Conservation (phyloP, 192 early-diverging fungal genomes). For the Dimargaris verticillata region DNA sequence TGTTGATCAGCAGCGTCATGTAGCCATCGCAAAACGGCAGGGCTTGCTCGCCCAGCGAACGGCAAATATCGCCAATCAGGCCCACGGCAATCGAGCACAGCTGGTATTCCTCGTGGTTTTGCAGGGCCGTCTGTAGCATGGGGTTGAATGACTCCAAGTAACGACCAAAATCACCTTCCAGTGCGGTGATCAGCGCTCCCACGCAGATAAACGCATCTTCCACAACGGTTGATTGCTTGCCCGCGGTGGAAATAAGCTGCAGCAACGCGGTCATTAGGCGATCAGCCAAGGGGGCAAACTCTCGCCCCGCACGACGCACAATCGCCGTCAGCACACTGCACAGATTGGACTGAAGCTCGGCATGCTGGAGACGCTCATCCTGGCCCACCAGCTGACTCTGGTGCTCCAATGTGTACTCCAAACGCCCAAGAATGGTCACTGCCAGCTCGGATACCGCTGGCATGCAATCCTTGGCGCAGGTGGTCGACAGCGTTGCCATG, state of each 20-base stretch:
- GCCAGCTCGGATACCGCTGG: constrained; percentile 59
- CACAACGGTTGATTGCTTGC: constrained; percentile 60
- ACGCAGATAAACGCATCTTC: constrained; percentile 91
- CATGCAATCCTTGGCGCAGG: constrained; percentile 61
- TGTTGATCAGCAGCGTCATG: constrained; percentile 67
- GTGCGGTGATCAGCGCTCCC: constrained; percentile 59
- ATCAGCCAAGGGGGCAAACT: constrained; percentile 64
- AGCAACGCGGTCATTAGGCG: constrained; percentile 79
- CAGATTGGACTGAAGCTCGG: constrained; percentile 85
- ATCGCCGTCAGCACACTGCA: constrained; percentile 76
- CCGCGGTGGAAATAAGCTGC: constrained; percentile 39
- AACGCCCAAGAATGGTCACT: constrained; percentile 53
- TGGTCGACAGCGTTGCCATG: constrained; percentile 61
- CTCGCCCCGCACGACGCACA: constrained; percentile 59
- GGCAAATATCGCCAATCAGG: constrained; percentile 92
- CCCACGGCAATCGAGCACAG: constrained; percentile 88
- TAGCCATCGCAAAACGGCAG: constrained; percentile 67
- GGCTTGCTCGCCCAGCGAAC: constrained; percentile 51
- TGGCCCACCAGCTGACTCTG: constrained; percentile 59
- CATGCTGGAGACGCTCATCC: constrained; percentile 67
- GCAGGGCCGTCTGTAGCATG: constrained; percentile 60
- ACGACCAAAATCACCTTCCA: constrained; percentile 72
- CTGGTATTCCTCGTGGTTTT: constrained; percentile 83
- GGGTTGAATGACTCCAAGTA: constrained; percentile 80
- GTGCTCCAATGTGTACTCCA: constrained; percentile 58